A percentile compares a stretch with the other conserved stretches of the same genome.
phyloP scores from a whole-genome alignment of 495 filamentous ascomycete genomes.

The Daldinia loculata region DNA sequence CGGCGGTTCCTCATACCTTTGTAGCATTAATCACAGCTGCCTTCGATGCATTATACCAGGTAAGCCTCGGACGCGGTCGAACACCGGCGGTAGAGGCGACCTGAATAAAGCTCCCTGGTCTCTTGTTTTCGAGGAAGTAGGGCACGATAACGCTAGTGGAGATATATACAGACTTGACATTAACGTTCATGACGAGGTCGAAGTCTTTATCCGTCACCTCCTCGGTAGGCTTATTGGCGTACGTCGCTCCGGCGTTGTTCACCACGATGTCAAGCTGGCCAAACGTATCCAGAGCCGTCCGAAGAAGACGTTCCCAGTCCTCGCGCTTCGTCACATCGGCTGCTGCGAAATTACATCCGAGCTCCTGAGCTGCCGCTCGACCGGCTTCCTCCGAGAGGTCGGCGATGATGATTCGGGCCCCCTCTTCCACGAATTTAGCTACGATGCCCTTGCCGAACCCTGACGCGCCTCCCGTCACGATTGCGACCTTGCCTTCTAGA shows the following conservation, averaged over 20 bases:
- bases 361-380: constrained; percentile 50
- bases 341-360: constrained; percentile 53
- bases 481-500: constrained; percentile 61
- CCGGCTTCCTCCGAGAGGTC: constrained; percentile 67
- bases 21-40: constrained; percentile 70
- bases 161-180: constrained; percentile 70
- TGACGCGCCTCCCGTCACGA: constrained; percentile 62
- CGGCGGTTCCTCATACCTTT: constrained; percentile 34
- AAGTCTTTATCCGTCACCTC: constrained; percentile 74
- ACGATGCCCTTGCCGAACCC: constrained; percentile 69
- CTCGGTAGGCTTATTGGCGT: constrained; percentile 68
- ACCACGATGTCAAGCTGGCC: constrained; percentile 66
- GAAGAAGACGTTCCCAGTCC: constrained; percentile 61
- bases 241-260: constrained; percentile 77
- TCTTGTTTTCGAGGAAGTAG: constrained; percentile 62
- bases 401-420: constrained; percentile 64
- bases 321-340: constrained; percentile 60
- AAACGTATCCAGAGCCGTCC: constrained; percentile 57
- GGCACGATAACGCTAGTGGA: constrained; percentile 62
- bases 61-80: constrained; percentile 70
- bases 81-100: constrained; percentile 71
- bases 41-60: constrained; percentile 77
- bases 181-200: constrained; percentile 72
- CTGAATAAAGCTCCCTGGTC: constrained; percentile 71
- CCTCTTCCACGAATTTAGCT: constrained; percentile 64